Base-by-base conservation (phyloP, 495 filamentous ascomycete genomes). In the Saxophila tyrrhenica region DNA sequence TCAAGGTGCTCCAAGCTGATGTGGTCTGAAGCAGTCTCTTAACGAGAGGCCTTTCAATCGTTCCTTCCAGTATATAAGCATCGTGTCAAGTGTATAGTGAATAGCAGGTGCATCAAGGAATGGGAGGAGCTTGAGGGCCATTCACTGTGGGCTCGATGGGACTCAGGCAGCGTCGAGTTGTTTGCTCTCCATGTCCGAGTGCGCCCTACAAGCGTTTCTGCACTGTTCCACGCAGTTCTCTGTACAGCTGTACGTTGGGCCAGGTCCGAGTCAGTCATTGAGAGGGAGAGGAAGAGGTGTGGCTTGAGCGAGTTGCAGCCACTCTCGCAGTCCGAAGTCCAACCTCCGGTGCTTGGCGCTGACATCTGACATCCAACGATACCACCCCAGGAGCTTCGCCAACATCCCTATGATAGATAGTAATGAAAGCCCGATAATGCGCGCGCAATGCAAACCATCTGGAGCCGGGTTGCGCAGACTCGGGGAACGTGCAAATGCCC, bases 381-480 rank as follows among this genome's bases (percentile, higher is more conserved):
- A 35, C 13, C 29, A 35, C 29, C 29, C 5, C 13, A 7, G 7
- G 29, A 35, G 29, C 29, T n/a, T n/a, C n/a, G n/a, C n/a, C n/a
- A n/a, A n/a, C n/a, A n/a, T n/a, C n/a, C n/a, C n/a, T n/a, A n/a
- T n/a, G n/a, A n/a, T n/a, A n/a, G n/a, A 35, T 13, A 35, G 13
- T 13, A 13, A 35, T 35, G 29, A 13, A 35, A 5, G 5, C 13
- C 7, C 19, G 41, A 48, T 25, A 25, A 48, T 25, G 24, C 45
- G 23, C 3, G 16, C 9, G 15, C n/a, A 39, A 50, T 90, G 86
- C 80, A 83, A 66, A 74, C 74, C 52, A 62, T 87, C 57, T 85
- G 81, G 80, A 84, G 81, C 69, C 82, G 82, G 66, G 75, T 78
- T 70, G 78, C 75, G 62, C 76, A 75, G 71, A 71, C 72, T 63